These are phyloP conservation scores for Phytophthora uliginosa DNA, from an alignment of 352 stramenopile genomes.

Conservation along the genomic window DNA sequence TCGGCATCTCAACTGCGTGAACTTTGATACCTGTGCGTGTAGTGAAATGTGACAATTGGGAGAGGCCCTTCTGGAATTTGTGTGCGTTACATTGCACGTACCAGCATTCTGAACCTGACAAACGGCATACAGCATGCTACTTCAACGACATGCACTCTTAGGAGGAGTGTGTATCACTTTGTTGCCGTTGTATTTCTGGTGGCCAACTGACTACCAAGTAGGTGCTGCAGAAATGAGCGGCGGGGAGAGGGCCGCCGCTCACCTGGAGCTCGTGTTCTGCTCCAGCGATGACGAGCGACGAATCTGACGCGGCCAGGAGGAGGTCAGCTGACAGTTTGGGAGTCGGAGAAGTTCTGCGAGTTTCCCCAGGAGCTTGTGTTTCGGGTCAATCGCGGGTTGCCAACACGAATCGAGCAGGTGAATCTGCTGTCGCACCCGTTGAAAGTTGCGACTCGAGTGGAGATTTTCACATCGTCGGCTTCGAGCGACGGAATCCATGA, in stretches of 20 bases:
- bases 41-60: conserved; percentile 20
- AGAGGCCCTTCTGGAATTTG: conserved; percentile 27
- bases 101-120: conserved; percentile 23
- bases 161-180: conserved; percentile 14
- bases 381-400: conserved; percentile 42
- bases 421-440: conserved; percentile 48
- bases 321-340: conserved; percentile 33
- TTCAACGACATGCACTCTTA: conserved; percentile 24
- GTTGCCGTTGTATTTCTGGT: conserved; percentile 11
- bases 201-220: background rate
- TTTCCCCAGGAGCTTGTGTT: conserved; percentile 72
- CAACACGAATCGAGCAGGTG: conserved; percentile 27
- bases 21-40: background rate
- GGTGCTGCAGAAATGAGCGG: conserved; percentile 2
- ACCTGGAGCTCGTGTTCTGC: conserved; percentile 45
- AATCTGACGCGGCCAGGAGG: conserved; percentile 19
- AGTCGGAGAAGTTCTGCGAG: conserved; percentile 68
- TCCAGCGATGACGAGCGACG: conserved; percentile 47
- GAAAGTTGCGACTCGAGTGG: conserved; percentile 58
- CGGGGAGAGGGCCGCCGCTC: conserved; percentile 2
- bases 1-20: conserved; percentile 46
- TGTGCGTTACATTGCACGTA: conserved; percentile 27
- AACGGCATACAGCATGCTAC: conserved; percentile 14
- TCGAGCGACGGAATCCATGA: background rate
- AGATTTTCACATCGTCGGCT: conserved; percentile 47